These are phyloP conservation scores for Pseudonitzschia pungens DNA, from an alignment of 108 stramenopile species.

Conservation along the genomic window DNA sequence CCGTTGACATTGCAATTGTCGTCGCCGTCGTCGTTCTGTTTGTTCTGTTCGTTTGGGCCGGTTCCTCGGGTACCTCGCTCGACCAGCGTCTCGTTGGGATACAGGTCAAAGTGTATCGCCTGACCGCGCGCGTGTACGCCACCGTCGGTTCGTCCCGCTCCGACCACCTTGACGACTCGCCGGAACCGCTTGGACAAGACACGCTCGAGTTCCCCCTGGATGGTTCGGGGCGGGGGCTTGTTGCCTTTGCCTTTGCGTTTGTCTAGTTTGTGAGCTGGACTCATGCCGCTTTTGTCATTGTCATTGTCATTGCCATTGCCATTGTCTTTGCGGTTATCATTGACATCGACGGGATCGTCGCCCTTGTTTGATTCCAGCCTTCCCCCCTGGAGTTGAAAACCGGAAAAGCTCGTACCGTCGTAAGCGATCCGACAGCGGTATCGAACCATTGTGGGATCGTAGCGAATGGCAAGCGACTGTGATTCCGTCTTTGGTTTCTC, in stretches of 20 bases:
- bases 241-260: background rate
- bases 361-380: constrained; percentile 8
- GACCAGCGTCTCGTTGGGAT: constrained; percentile 15
- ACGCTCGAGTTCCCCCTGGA: constrained; percentile 70
- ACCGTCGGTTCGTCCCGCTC: constrained; percentile 80
- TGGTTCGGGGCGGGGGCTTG: constrained; percentile 14
- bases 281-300: constrained; percentile 8
- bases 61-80: too few relatives aligned
- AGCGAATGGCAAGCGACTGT: background rate
- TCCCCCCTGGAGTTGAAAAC: constrained; percentile 50
- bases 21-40: too few relatives aligned
- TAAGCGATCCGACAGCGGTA: constrained; percentile 63
- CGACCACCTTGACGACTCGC: constrained; percentile 64
- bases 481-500: background rate
- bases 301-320: background rate
- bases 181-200: constrained; percentile 56
- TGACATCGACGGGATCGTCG: background rate
- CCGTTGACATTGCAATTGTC: too few relatives aligned
- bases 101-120: constrained; percentile 85
- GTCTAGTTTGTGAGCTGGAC: too few relatives aligned
- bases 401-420: constrained; percentile 58
- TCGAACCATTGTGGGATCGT: constrained; percentile 28
- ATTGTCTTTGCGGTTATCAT: background rate
- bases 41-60: too few relatives aligned
- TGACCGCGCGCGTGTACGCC: constrained; percentile 86